These are phyloP conservation scores for Sporobolomyces roseus DNA, from an alignment of 768 basidiomycete genomes.

Conservation along the genomic window DNA sequence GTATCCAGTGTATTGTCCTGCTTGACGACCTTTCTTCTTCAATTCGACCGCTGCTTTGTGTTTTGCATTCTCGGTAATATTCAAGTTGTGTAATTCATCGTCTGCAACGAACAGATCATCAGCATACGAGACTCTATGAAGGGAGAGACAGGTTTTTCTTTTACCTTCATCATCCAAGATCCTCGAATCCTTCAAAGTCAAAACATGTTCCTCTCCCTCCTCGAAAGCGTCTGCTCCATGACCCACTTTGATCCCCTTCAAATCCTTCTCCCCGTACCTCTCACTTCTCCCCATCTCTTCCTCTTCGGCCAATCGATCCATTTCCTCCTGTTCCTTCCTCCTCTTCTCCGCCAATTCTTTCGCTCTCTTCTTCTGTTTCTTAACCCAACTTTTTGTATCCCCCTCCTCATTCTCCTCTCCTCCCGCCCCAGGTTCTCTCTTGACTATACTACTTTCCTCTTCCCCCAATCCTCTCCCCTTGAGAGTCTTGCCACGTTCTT, in stretches of 20 bases:
- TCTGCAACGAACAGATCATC: constrained; percentile 54
- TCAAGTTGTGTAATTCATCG: constrained; percentile 95
- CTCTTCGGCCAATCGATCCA: constrained; percentile 74
- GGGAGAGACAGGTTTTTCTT: constrained; percentile 27
- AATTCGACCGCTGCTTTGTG: constrained; percentile 72
- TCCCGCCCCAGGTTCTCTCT: constrained; percentile 21
- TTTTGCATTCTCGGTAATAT: constrained; percentile 83
- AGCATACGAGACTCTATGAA: too few species aligned
- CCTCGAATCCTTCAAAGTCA: constrained; percentile 92
- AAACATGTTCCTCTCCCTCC: constrained; percentile 89
- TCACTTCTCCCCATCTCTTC: constrained; percentile 21
- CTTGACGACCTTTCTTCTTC: constrained; percentile 70
- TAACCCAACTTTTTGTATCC: constrained; percentile 83
- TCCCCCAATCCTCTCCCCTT: constrained; percentile 90
- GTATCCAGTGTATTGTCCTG: constrained; percentile 78
- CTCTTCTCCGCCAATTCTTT: constrained; percentile 65
- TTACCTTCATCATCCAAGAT: constrained; percentile 91
- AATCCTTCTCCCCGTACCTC: constrained; percentile 55
- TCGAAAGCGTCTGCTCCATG: constrained; percentile 89
- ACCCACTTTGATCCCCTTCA: constrained; percentile 88
- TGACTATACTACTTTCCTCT: constrained; percentile 56
- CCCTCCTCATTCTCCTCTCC: constrained; percentile 50
- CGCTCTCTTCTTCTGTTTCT: constrained; percentile 81
- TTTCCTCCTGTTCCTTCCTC: constrained; percentile 59
- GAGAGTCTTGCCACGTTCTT: constrained; percentile 85